phyloP scores from a whole-genome alignment of 1,284 basidiomycete species.

The Microbotryum saponariae region DNA sequence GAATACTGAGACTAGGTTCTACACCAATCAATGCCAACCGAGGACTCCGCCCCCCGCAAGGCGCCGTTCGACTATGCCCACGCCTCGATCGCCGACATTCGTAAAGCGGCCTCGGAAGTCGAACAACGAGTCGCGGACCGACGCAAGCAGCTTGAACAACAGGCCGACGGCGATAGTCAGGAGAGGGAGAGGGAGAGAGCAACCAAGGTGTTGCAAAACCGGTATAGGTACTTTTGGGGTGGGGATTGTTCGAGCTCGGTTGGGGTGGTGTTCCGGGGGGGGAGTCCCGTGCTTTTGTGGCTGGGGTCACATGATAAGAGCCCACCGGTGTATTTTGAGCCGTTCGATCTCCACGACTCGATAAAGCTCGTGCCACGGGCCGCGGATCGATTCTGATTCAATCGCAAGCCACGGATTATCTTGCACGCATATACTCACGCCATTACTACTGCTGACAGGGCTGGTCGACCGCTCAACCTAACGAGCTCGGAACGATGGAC shows the following conservation, averaged over 20 bases:
- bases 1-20: neutral
- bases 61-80: constrained; percentile 16
- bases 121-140: neutral
- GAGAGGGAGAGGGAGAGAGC: neutral
- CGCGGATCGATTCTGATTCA: neutral
- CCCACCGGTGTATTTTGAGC: too few species aligned
- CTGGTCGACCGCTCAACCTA: constrained; percentile 23
- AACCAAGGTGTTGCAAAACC: constrained; percentile 20
- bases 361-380: neutral
- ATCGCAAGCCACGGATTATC: constrained; percentile 2
- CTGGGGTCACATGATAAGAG: too few species aligned
- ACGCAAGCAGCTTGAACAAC: neutral
- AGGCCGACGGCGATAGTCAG: neutral
- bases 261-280: neutral
- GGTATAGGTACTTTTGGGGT: constrained; percentile 24
- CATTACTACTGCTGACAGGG: neutral
- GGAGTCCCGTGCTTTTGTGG: too few species aligned
- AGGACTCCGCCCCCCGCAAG: neutral
- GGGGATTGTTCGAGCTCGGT: neutral
- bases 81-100: constrained; percentile 11
- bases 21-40: neutral
- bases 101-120: constrained; percentile 12
- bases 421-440: neutral
- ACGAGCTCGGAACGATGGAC: constrained; percentile 31
- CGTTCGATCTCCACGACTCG: neutral